phyloP scores from a whole-genome alignment of 2,329 filamentous ascomycete species.

The Colletotrichum australisinense region DNA sequence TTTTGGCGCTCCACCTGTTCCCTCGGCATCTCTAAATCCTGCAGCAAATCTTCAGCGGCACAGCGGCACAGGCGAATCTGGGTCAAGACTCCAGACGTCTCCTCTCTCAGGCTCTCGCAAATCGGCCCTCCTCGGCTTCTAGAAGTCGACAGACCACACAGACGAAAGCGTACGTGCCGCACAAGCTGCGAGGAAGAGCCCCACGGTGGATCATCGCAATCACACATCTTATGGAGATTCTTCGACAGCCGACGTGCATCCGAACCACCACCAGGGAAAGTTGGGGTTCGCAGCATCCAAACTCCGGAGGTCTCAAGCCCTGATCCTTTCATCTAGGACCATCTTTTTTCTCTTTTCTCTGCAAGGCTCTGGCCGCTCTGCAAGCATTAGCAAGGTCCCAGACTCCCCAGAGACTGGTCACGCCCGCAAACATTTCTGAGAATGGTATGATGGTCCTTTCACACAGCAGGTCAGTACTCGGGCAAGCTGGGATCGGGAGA shows the following conservation, averaged over 20 bases:
- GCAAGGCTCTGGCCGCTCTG: not conserved
- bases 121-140: conserved; percentile 1
- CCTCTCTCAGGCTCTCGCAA: not conserved
- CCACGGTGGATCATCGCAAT: conserved; percentile 31
- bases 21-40: conserved; percentile 1
- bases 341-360: not conserved
- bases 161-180: not conserved
- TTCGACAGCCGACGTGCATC: conserved; percentile 11
- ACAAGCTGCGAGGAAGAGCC: not conserved
- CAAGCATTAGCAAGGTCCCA: not conserved
- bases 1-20: not conserved
- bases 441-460: conserved; percentile 6
- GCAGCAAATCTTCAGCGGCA: conserved; percentile 2
- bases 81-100: not conserved
- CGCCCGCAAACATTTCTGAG: not conserved
- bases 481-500: conserved; percentile 16
- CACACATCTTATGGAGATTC: conserved; percentile 3
- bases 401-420: not conserved
- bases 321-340: conserved; percentile 20
- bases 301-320: conserved; percentile 22
- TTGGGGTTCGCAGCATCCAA: not conserved
- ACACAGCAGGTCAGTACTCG: not conserved
- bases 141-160: not conserved
- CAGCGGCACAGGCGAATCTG: not conserved
- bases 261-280: conserved; percentile 16